Conservation (phyloP, 2,329 filamentous ascomycete genomes). For the Stachybotrys chartarum region DNA sequence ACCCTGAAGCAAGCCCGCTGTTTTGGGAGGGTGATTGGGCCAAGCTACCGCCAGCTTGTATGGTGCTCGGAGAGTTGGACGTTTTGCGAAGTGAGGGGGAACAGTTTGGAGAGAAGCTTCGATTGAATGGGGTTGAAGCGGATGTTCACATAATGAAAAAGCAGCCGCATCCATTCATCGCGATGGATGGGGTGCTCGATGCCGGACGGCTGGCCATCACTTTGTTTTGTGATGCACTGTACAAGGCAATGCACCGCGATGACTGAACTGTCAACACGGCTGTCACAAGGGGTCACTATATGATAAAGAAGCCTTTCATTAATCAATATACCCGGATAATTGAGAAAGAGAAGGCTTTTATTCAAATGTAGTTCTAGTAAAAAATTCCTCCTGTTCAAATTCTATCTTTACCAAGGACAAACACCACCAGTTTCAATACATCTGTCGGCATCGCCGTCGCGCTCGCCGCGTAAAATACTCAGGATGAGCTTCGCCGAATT, state of each 20-base stretch:
- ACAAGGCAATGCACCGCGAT: constrained; percentile 1
- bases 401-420: too few relatives aligned
- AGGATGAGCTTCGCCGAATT: background rate
- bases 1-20: constrained; percentile 47
- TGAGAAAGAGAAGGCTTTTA: too few relatives aligned
- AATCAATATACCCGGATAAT: too few relatives aligned
- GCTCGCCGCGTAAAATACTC: background rate
- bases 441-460: background rate
- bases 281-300: too few relatives aligned
- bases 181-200: constrained; percentile 48
- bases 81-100: constrained; percentile 48
- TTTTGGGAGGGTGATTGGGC: constrained; percentile 43
- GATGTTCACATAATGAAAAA: constrained; percentile 44
- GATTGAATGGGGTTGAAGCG: constrained; percentile 35
- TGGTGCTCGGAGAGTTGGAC: constrained; percentile 49
- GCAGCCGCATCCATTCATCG: constrained; percentile 51
- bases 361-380: too few relatives aligned
- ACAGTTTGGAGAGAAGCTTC: constrained; percentile 40
- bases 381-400: too few relatives aligned
- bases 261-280: too few relatives aligned
- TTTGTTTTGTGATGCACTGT: constrained; percentile 22
- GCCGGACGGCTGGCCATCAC: constrained; percentile 45
- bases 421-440: background rate
- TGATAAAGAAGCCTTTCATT: too few relatives aligned
- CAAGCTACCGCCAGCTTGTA: constrained; percentile 39